A percentile compares a stretch with the other conserved stretches of the same genome.
Conservation (phyloP, 495 filamentous ascomycete species). For the Staphylotrichum tortipilum region DNA sequence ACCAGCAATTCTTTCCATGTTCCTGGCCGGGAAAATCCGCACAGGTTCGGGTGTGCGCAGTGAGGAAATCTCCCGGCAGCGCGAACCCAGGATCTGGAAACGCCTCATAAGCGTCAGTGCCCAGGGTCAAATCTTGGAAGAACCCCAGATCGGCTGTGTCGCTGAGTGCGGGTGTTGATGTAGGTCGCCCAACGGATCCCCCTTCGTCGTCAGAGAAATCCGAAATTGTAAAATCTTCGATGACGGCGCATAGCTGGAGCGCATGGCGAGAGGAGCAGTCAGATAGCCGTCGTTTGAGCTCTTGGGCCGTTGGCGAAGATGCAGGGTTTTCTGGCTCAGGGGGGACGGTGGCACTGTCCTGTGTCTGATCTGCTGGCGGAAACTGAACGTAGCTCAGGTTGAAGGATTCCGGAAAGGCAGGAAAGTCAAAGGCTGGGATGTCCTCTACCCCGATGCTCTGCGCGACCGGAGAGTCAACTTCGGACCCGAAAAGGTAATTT, state of each 20-base stretch:
- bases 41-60: conserved; percentile 17
- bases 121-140: neutral
- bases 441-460: conserved; percentile 10
- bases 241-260: conserved; percentile 15
- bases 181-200: neutral
- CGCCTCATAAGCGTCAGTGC: conserved; percentile 9
- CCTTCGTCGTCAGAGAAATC: conserved; percentile 10
- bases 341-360: too few relatives aligned
- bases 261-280: conserved; percentile 23
- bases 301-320: neutral
- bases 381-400: neutral
- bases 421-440: conserved; percentile 5
- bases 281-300: conserved; percentile 19
- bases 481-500: neutral
- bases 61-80: conserved; percentile 36
- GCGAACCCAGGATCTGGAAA: conserved; percentile 21
- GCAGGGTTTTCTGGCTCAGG: too few relatives aligned
- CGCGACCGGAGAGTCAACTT: conserved; percentile 3
- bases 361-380: neutral
- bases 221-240: conserved; percentile 21
- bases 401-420: neutral
- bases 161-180: neutral
- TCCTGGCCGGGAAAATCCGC: conserved; percentile 21
- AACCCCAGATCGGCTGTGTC: neutral
- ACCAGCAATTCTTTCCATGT: conserved; percentile 37